These are phyloP conservation scores for Rossbeevera mucosa DNA, from an alignment of 768 basidiomycete genomes.

Conservation along the genomic window DNA sequence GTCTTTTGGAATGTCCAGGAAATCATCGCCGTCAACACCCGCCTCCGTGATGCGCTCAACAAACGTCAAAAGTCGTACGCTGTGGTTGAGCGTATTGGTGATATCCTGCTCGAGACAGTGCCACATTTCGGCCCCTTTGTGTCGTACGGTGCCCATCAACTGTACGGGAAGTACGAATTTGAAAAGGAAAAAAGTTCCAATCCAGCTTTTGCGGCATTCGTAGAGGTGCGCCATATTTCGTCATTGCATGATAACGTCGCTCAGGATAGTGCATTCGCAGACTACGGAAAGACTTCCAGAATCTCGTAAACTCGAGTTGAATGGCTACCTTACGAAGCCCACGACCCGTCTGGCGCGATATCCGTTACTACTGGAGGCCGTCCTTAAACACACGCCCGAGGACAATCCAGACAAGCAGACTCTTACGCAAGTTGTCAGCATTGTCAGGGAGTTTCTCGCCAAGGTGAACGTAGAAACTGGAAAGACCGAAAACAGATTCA, in stretches of 20 bases:
- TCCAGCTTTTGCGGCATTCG: slow-evolving; percentile 88
- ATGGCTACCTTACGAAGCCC: slow-evolving; percentile 97
- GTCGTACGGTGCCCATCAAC: slow-evolving; percentile 90
- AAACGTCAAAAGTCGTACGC: slow-evolving; percentile 95
- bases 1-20: slow-evolving; percentile 98
- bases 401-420: slow-evolving; percentile 80
- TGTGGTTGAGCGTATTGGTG: slow-evolving; percentile 87
- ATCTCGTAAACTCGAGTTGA: slow-evolving; percentile 93
- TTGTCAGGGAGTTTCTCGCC: slow-evolving; percentile 76
- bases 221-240: slow-evolving; percentile 59
- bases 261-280: slow-evolving; percentile 36
- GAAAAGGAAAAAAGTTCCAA: slow-evolving; percentile 97
- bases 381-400: slow-evolving; percentile 87
- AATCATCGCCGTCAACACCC: slow-evolving; percentile 86
- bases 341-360: slow-evolving; percentile 97
- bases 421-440: slow-evolving; percentile 70
- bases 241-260: not conserved
- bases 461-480: slow-evolving; percentile 93
- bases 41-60: slow-evolving; percentile 88
- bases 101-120: slow-evolving; percentile 82
- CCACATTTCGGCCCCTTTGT: slow-evolving; percentile 92
- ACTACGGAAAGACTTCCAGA: slow-evolving; percentile 88
- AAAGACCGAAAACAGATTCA: slow-evolving; percentile 94
- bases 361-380: slow-evolving; percentile 87
- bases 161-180: slow-evolving; percentile 98